Percentiles rank a stretch among this genome's conserved stretches.
phyloP scores from a whole-genome alignment of 2,329 filamentous ascomycete genomes.

The Aspergillus amoenus region DNA sequence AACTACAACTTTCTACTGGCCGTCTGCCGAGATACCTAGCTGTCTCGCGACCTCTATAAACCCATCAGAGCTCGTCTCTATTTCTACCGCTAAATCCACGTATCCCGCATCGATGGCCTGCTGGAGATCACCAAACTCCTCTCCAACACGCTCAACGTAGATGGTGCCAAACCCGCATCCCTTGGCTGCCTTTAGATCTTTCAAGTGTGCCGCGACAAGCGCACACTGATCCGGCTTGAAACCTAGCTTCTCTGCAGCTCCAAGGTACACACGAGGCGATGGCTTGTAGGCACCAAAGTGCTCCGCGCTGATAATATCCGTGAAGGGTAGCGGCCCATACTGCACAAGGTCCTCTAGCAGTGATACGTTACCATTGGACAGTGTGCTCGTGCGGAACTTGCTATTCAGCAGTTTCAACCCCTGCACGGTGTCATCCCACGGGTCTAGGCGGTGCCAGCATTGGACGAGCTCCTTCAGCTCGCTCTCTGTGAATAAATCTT shows the following conservation, averaged over 20 bases:
- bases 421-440: slow-evolving; percentile 63
- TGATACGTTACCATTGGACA: slow-evolving; percentile 71
- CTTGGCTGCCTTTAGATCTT: slow-evolving; percentile 67
- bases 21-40: slow-evolving; percentile 37
- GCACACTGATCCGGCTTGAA: slow-evolving; percentile 62
- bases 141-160: slow-evolving; percentile 67
- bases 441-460: slow-evolving; percentile 70
- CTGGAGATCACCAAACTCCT: slow-evolving; percentile 62
- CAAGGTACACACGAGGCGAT: slow-evolving; percentile 64
- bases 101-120: slow-evolving; percentile 56
- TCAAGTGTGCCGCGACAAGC: slow-evolving; percentile 75
- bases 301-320: slow-evolving; percentile 63
- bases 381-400: slow-evolving; percentile 60
- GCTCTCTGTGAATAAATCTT: slow-evolving; percentile 59
- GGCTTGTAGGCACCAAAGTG: slow-evolving; percentile 77
- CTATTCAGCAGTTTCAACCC: slow-evolving; percentile 60
- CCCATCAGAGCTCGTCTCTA: slow-evolving; percentile 49
- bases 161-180: slow-evolving; percentile 65
- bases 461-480: slow-evolving; percentile 62
- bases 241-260: slow-evolving; percentile 61
- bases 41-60: slow-evolving; percentile 53
- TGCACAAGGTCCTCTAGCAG: slow-evolving; percentile 65
- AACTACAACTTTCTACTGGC: not conserved
- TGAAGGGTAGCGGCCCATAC: slow-evolving; percentile 62
- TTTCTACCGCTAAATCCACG: slow-evolving; percentile 64